Conservation (phyloP, 2,329 filamentous ascomycete species). For the Conoideocrella luteorostrata region DNA sequence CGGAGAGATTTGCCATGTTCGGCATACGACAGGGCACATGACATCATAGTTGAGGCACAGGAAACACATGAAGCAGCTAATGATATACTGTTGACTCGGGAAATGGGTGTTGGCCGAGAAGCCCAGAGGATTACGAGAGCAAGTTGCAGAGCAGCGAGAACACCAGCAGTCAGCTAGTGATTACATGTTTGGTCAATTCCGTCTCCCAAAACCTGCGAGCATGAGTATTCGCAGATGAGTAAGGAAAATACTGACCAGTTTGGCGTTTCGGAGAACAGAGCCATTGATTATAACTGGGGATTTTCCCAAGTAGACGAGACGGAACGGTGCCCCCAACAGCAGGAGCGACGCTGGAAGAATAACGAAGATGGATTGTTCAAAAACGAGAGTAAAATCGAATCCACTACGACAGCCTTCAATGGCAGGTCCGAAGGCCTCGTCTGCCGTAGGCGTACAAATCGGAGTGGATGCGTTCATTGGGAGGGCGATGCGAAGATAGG, state of each 20-base stretch:
- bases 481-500: too few species aligned
- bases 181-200: constrained; percentile 5
- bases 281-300: too few species aligned
- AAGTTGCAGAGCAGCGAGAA: constrained; percentile 26
- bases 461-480: too few species aligned
- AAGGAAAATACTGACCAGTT: constrained; percentile 18
- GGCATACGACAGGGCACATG: constrained; percentile 23
- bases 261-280: constrained; percentile 17
- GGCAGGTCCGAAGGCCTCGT: too few species aligned
- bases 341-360: neutral
- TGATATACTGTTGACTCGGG: constrained; percentile 17
- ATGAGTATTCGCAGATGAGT: neutral
- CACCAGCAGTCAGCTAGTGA: constrained; percentile 16
- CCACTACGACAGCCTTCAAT: too few species aligned
- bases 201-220: neutral
- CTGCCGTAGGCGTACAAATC: too few species aligned
- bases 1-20: constrained; percentile 14
- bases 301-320: too few species aligned
- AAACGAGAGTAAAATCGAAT: constrained; percentile 3
- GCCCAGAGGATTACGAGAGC: constrained; percentile 27
- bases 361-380: constrained; percentile 2
- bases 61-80: constrained; percentile 24
- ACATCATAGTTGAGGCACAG: constrained; percentile 24
- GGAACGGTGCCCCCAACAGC: neutral
- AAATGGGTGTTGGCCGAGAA: constrained; percentile 13